Evolutionary conservation across 139 green algal species (phyloP).

Genomic region (Edaphochlamys debaryana): DNA sequence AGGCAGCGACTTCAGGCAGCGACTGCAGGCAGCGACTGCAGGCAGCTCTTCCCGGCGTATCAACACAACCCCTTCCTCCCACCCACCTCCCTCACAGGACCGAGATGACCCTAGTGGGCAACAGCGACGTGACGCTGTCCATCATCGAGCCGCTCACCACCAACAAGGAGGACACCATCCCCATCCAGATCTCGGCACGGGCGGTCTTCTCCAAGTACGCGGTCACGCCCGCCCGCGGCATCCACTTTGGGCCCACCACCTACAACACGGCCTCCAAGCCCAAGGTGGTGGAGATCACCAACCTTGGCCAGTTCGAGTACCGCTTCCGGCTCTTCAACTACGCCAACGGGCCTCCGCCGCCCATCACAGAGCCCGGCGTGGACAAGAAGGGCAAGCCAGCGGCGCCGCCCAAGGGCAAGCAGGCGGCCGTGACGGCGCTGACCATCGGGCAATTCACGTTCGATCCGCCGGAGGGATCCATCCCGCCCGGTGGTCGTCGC

Average conservation of each 20-base stretch:
- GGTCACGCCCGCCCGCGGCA: conserved; percentile 75
- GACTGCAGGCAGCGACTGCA: too few relatives aligned
- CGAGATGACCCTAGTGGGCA: conserved; percentile 69
- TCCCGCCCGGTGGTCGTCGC: conserved; percentile 60
- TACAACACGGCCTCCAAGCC: conserved; percentile 81
- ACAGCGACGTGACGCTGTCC: conserved; percentile 71
- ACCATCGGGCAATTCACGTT: conserved; percentile 72
- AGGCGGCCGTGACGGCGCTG: conserved; percentile 4
- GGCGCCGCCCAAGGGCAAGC: conserved; percentile 25
- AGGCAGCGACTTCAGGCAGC: too few relatives aligned
- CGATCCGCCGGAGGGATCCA: conserved; percentile 55
- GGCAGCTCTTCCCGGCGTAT: too few relatives aligned
- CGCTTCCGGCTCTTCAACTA: conserved; percentile 60
- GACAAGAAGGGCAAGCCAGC: background rate
- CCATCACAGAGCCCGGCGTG: background rate
- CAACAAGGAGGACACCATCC: conserved; percentile 47
- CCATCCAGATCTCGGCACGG: conserved; percentile 48
- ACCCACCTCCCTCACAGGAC: too few relatives aligned
- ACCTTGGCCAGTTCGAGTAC: conserved; percentile 81
- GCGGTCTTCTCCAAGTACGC: conserved; percentile 83
- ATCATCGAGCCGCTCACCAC: conserved; percentile 81
- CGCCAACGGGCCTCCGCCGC: conserved; percentile 8
- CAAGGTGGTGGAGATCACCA: conserved; percentile 75
- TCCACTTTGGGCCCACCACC: conserved; percentile 82
- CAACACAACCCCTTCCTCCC: too few relatives aligned